Evolutionary conservation across 2,329 filamentous ascomycete species (phyloP).

Genomic region (Sporothrix mexicana): DNA sequence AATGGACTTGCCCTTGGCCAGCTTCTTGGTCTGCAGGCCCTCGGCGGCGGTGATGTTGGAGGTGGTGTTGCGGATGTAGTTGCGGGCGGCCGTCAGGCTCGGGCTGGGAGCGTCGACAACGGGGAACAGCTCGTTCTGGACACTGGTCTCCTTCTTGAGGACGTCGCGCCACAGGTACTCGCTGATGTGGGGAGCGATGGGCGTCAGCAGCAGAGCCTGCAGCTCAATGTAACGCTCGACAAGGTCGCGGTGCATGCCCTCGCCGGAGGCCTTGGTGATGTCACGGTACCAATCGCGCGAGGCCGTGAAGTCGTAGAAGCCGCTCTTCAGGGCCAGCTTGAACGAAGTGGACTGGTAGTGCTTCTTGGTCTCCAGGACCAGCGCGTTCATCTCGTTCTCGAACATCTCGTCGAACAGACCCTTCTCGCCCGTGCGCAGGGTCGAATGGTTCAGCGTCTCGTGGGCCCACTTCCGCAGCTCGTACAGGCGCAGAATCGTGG

Average conservation of each 20-base stretch:
- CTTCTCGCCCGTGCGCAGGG: constrained; percentile 76
- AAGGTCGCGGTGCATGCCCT: constrained; percentile 85
- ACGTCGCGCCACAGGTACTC: constrained; percentile 96
- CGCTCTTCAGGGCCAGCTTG: constrained; percentile 84
- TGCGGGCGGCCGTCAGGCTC: constrained; percentile 74
- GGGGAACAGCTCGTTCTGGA: constrained; percentile 82
- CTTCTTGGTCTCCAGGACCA: constrained; percentile 77
- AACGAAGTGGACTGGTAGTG: constrained; percentile 83
- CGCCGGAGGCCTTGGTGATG: constrained; percentile 73
- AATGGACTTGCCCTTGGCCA: constrained; percentile 87
- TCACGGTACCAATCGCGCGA: constrained; percentile 92
- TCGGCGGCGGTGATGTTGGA: constrained; percentile 40
- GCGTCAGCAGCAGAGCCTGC: constrained; percentile 69
- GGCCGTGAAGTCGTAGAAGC: constrained; percentile 85
- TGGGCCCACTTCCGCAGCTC: constrained; percentile 87
- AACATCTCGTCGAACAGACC: constrained; percentile 86
- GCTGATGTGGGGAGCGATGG: constrained; percentile 90
- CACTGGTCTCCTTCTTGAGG: constrained; percentile 73
- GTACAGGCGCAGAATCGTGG: constrained; percentile 84
- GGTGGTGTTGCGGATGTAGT: constrained; percentile 70
- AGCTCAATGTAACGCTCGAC: constrained; percentile 82
- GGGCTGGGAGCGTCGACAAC: constrained; percentile 68
- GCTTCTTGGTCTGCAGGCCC: constrained; percentile 46
- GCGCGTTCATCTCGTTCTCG: constrained; percentile 86
- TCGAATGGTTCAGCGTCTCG: constrained; percentile 73